Evolutionary conservation across 2,329 filamentous ascomycete species (phyloP).

Genomic region (Albifimbria verrucaria): DNA sequence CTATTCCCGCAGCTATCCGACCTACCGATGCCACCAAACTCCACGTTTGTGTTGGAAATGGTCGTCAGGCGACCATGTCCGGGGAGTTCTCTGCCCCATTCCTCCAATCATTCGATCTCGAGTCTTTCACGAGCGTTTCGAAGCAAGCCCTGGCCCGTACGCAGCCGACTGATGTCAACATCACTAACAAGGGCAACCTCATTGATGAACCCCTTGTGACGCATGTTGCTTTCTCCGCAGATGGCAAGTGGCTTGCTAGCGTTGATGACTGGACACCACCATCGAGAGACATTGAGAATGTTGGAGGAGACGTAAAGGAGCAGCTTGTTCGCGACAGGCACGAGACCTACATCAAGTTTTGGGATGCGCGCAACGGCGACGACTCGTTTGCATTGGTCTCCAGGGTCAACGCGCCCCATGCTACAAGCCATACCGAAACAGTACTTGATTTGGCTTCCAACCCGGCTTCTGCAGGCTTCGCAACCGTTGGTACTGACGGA

Average conservation of each 20-base stretch:
- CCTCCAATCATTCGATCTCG: constrained; percentile 85
- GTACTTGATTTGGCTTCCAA: constrained; percentile 74
- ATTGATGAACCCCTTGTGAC: constrained; percentile 77
- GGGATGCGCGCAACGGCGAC: constrained; percentile 61
- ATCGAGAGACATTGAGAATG: constrained; percentile 58
- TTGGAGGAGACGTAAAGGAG: constrained; percentile 31
- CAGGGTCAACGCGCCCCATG: constrained; percentile 80
- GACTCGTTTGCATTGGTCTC: constrained; percentile 72
- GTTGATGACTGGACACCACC: constrained; percentile 88
- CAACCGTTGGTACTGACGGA: constrained; percentile 80
- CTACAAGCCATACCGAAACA: constrained; percentile 48
- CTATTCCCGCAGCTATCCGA: constrained; percentile 60
- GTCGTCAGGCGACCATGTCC: constrained; percentile 54
- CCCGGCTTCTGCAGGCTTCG: constrained; percentile 68
- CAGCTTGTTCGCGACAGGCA: constrained; percentile 50
- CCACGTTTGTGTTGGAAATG: constrained; percentile 64
- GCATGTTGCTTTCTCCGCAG: constrained; percentile 69
- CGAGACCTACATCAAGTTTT: constrained; percentile 89
- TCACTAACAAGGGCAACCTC: constrained; percentile 65
- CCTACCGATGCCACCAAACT: constrained; percentile 61
- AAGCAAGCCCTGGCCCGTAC: constrained; percentile 88
- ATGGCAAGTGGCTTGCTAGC: constrained; percentile 88
- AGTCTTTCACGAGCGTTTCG: constrained; percentile 71
- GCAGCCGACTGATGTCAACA: constrained; percentile 77
- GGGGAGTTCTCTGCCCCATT: constrained; percentile 50